Evolutionary conservation across 1,139 yeast genomes (phyloP).

Genomic region (Barnettozyma hawaiiensis): DNA sequence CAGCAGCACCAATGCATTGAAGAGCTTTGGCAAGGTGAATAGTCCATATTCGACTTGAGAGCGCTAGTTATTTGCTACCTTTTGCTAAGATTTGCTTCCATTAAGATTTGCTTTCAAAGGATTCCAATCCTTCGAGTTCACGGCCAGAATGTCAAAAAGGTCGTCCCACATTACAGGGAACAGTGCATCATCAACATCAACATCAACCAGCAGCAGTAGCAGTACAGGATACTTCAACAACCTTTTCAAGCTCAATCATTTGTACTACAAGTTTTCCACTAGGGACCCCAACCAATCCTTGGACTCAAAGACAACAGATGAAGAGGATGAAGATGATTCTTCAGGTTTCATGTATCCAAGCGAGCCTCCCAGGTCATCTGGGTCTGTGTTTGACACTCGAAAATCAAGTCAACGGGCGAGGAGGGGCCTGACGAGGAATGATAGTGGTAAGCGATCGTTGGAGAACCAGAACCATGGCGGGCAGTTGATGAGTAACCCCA

Average conservation of each 20-base stretch:
- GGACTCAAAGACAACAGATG: background rate
- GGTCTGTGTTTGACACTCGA: background rate
- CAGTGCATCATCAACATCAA: background rate
- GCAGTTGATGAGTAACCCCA: background rate
- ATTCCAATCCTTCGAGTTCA: background rate
- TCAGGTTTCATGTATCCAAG: background rate
- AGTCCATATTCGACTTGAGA: background rate
- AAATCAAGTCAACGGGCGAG: background rate
- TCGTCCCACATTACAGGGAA: background rate
- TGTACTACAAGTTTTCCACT: slow-evolving; percentile 4
- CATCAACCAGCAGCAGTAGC: too few relatives aligned
- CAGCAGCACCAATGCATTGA: background rate
- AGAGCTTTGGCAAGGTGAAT: background rate
- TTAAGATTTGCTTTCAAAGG: background rate
- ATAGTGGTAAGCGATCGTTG: background rate
- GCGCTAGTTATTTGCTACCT: background rate
- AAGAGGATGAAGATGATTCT: slow-evolving; percentile 4
- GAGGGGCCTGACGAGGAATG: background rate
- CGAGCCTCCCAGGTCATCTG: slow-evolving; percentile 2
- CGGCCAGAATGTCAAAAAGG: slow-evolving; percentile 3
- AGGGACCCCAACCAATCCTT: background rate
- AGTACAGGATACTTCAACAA: slow-evolving; percentile 9
- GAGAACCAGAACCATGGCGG: background rate
- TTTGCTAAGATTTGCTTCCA: slow-evolving; percentile 6
- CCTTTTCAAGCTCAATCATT: slow-evolving; percentile 8